phyloP scores from a whole-genome alignment of 1,284 basidiomycete genomes.

The Coniferiporia sulphurascens region DNA sequence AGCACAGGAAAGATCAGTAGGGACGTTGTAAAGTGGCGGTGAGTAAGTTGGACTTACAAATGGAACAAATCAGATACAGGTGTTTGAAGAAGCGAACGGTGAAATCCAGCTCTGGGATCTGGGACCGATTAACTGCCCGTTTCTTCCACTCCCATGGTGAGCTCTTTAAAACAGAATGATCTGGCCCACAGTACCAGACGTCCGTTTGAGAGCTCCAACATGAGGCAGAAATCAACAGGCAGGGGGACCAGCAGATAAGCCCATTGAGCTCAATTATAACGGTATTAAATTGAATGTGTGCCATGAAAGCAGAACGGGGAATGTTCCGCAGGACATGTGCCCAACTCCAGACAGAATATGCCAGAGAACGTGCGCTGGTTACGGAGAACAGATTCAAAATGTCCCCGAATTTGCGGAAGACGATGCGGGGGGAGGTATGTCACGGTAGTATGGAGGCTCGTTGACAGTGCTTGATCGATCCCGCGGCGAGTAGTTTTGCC shows the following conservation, averaged over 20 bases:
- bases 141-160: slow-evolving; percentile 13
- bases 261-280: no score
- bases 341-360: neutral
- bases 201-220: neutral
- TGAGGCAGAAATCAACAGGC: neutral
- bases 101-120: neutral
- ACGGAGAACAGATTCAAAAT: no score
- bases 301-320: neutral
- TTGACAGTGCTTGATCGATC: no score
- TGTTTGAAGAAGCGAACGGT: neutral
- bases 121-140: neutral
- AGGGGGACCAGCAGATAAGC: neutral
- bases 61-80: neutral
- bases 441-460: no score
- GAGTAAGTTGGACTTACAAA: neutral
- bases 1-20: no score
- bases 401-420: no score
- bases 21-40: neutral
- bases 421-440: no score
- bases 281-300: neutral
- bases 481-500: no score
- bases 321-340: neutral
- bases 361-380: neutral
- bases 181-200: neutral
- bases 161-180: neutral